Base-by-base conservation (phyloP, 2,329 filamentous ascomycete species). In the Blastomyces emzantsi region DNA sequence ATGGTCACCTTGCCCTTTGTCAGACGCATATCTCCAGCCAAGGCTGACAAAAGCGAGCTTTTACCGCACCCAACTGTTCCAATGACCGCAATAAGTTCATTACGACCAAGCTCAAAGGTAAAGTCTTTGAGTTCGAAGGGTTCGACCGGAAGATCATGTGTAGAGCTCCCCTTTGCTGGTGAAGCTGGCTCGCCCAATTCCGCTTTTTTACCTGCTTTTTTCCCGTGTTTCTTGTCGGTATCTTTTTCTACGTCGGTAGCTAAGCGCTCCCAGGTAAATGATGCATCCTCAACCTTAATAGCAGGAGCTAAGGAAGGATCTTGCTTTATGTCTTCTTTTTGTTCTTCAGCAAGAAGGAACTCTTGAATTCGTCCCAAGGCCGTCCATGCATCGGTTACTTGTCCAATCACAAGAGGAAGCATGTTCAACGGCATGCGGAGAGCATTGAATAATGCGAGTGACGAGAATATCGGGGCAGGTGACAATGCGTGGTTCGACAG, bases 1-100 rank as follows among this genome's bases (percentile, higher is more conserved):
- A 94, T 83, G 0, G 85, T 83, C 6, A 95, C 83, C 47, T 88
- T 82, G 13, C 92, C 92, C 3, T 77, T 79, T 0, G 90, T 95
- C 73, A 88, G 89, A 55, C 92, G 86, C 93, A 97, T 97, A 67
- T 97, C 93, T 30, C 94, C 93, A 0, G 92, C 93, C 56, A 99
- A 78, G 0, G 93, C 92, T 43, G 91, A 89, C 2, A 99, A 84
- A 1, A 99, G 78, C 0, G 92, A 97, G 60, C 84, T 94, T 78
- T 99, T 97, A 6, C 93, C 93, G 92, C 88, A 58, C 87, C 93
- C 79, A 11, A 80, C 80, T n/a, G 78, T 72, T 33, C 76, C 76
- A 62, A 78, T 70, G 52, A 73, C 67, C n/a, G 70, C 76, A 5
- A 77, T 39, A 5, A 78, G 69, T 64, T 80, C 78, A 63, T 78